Base-by-base conservation (phyloP, 306 rosid species). In the Pueraria montana region DNA sequence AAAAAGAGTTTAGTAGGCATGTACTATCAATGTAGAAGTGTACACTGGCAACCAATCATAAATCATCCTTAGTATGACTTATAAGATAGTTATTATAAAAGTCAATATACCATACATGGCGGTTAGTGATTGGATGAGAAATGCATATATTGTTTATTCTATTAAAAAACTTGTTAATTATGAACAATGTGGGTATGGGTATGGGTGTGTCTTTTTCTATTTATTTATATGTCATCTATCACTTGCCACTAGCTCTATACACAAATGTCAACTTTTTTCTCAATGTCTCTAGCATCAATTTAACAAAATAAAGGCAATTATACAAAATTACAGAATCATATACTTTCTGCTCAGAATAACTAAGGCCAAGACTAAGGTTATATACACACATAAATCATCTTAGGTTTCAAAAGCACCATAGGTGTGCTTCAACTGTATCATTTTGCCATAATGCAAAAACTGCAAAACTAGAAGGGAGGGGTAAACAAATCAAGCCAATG, bases 341-440 rank as follows among this genome's bases (percentile, higher is more conserved):
- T 32, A 49, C 6, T 77, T 85, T 69, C 76, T n/a, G 74, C 74
- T 48, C 68, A 14, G 32, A 64, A 79, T 79, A 65, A 45, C 53
- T 14, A 24, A 27, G 52, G 68, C 34, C 56, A 27, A 45, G 73
- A 66, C 45, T 5, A 59, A 46, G 73, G 78, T 3, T 34, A 67
- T 34, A 56, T 16, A 32, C 42, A 84, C 11, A 45, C 34, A 75
- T n/a, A 45, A 65, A 58, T 32, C 61, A 74, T 45, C 69, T 84
- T 23, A 17, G 26, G 72, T 63, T 49, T 45, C 81, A 71, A 77
- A 46, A 62, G 32, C 76, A 82, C 67, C 69, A 9, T 27, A 26
- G 26, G 49, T 6, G 59, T 4, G 45, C 34, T 69, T 67, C 73
- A 86, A 43, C 16, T 69, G 49, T 38, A 74, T 17, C 23, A 18